These are phyloP conservation scores for Cryphonectria japonica DNA, from an alignment of 2,329 filamentous ascomycete genomes.

Conservation along the genomic window DNA sequence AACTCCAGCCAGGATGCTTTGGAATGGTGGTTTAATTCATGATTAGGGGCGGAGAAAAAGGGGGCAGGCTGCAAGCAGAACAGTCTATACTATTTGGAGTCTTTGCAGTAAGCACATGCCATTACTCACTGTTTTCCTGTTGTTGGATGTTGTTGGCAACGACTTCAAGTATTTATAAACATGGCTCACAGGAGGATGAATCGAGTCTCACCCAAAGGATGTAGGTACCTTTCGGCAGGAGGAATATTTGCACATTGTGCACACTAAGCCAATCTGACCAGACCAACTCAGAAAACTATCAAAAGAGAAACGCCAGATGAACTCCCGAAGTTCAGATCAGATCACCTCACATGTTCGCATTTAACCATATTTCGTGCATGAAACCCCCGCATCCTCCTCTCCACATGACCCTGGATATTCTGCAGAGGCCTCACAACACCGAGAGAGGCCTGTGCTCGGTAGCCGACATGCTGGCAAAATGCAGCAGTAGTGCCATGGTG, in stretches of 20 bases:
- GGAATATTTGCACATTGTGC: not conserved
- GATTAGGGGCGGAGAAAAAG: not conserved
- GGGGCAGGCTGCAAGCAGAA: not conserved
- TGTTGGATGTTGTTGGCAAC: not conserved
- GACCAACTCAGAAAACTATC: not conserved
- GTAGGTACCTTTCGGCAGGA: not conserved
- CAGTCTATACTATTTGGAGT: not conserved
- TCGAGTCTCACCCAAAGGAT: not conserved
- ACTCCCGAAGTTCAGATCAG: not conserved
- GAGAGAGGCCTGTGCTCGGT: not conserved
- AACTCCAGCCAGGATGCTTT: not conserved
- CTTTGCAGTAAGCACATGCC: slow-evolving; percentile 1
- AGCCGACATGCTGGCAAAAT: not conserved
- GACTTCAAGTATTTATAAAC: not conserved
- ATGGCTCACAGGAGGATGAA: not conserved
- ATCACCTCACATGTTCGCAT: not conserved
- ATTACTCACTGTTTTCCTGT: not conserved
- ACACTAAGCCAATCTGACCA: not conserved
- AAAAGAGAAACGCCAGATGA: not conserved
- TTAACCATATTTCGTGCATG: slow-evolving; percentile 7
- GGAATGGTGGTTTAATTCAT: not conserved
- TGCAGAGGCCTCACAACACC: not conserved
- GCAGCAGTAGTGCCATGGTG: not conserved
- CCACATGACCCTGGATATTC: not conserved
- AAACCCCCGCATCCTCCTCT: not conserved